These are phyloP conservation scores for Hypoxylon rubiginosum DNA, from an alignment of 2,329 filamentous ascomycete species.

Conservation along the genomic window DNA sequence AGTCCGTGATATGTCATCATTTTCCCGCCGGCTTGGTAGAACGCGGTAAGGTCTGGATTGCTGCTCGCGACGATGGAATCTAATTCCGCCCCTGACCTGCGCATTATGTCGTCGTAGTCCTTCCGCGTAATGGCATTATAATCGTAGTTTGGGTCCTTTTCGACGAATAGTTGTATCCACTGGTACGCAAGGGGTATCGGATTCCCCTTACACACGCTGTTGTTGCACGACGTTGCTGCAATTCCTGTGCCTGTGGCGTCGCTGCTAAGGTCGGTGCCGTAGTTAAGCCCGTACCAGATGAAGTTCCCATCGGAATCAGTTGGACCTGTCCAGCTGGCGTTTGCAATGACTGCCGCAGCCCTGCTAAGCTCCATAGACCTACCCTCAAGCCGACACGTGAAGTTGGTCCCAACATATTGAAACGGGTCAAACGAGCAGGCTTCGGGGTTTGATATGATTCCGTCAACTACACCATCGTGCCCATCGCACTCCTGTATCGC, in stretches of 20 bases:
- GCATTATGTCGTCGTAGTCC: constrained; percentile 33
- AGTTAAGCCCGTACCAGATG: constrained; percentile 40
- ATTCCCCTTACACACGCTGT: constrained; percentile 10
- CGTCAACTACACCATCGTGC: constrained; percentile 60
- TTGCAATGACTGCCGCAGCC: constrained; percentile 33
- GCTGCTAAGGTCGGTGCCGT: constrained; percentile 35
- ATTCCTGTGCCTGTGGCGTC: constrained; percentile 24
- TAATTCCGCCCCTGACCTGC: constrained; percentile 29
- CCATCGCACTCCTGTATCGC: constrained; percentile 55
- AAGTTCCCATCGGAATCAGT: constrained; percentile 24
- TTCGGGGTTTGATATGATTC: constrained; percentile 56
- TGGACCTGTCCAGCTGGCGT: constrained; percentile 37
- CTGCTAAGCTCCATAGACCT: constrained; percentile 22
- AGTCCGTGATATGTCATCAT: constrained; percentile 60
- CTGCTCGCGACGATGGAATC: constrained; percentile 27
- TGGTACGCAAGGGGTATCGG: constrained; percentile 29
- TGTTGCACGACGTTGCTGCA: constrained; percentile 25
- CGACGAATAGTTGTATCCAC: constrained; percentile 38
- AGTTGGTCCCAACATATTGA: constrained; percentile 41
- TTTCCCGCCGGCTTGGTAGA: constrained; percentile 40
- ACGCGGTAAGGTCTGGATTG: constrained; percentile 39
- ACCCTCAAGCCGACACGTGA: constrained; percentile 40
- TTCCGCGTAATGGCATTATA: constrained; percentile 24
- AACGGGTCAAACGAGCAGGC: constrained; percentile 55
- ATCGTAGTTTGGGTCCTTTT: constrained; percentile 32